A percentile compares a stretch with the other conserved stretches of the same genome.
These are phyloP conservation scores for Flaveria ramosissima DNA, from an alignment of 129 eudicot species.

Conservation along the genomic window DNA sequence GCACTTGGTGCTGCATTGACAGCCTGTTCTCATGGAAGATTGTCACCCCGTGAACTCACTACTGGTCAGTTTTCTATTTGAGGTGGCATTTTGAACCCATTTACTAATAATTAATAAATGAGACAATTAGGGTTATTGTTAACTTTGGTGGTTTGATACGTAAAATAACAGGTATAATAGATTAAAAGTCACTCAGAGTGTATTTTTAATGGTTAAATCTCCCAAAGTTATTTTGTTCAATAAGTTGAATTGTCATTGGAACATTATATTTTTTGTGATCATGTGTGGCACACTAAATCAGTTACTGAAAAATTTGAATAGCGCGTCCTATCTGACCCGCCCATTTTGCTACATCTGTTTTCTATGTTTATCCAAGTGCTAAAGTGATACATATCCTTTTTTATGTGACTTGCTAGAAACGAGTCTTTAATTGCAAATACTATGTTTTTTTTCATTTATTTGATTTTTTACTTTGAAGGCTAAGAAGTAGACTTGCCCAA, in stretches of 20 bases:
- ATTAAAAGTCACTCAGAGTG: background rate
- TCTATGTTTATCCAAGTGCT: too few species aligned
- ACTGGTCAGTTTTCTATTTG: constrained; percentile 55
- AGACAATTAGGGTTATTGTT: background rate
- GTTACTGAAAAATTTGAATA: too few species aligned
- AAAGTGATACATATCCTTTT: too few species aligned
- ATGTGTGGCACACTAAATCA: background rate
- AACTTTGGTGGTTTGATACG: background rate
- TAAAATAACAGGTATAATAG: background rate
- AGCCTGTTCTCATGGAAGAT: constrained; percentile 78
- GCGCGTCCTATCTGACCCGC: too few species aligned
- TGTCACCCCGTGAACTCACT: constrained; percentile 94
- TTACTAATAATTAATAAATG: background rate
- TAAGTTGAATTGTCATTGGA: background rate
- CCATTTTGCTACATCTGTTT: too few species aligned
- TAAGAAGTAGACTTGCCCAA: too few species aligned
- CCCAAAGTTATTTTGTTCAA: background rate
- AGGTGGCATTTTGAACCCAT: background rate
- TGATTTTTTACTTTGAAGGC: too few species aligned
- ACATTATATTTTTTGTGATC: background rate
- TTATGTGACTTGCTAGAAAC: too few species aligned
- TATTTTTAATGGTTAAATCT: background rate
- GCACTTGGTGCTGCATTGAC: constrained; percentile 94
- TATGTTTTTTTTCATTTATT: too few species aligned
- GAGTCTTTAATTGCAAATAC: too few species aligned